Evolutionary conservation across 495 filamentous ascomycete genomes (phyloP).

Genomic region (Xylaria grammica): DNA sequence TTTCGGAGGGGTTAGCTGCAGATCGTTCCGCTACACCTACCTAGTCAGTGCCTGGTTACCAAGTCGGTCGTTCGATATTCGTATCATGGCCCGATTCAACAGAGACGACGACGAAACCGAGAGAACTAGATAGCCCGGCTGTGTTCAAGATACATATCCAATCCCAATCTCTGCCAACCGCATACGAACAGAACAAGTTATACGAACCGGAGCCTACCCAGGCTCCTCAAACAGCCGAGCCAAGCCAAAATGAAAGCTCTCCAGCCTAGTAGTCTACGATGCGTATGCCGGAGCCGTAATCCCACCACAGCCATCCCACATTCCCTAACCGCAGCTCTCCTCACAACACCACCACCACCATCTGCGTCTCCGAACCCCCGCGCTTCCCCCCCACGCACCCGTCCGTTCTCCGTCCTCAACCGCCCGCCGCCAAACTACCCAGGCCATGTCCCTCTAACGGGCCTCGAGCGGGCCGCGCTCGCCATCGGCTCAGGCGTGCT

Average conservation of each 20-base stretch:
- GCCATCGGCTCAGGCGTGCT: constrained; percentile 83
- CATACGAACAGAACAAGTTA: background rate
- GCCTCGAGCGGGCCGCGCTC: constrained; percentile 73
- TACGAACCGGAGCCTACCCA: no score
- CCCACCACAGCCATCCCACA: background rate
- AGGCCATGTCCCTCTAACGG: constrained; percentile 88
- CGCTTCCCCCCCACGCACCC: background rate
- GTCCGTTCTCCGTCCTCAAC: constrained; percentile 73
- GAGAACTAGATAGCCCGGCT: no score
- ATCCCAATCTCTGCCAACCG: background rate
- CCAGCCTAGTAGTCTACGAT: constrained; percentile 1
- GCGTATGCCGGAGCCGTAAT: constrained; percentile 10
- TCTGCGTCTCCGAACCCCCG: background rate
- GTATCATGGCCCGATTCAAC: background rate
- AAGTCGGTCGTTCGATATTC: constrained; percentile 6
- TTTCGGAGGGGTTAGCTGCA: no score
- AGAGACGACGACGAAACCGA: background rate
- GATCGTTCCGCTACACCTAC: no score
- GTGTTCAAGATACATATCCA: no score
- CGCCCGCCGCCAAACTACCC: constrained; percentile 86
- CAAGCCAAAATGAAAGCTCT: constrained; percentile 18
- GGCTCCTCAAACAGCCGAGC: background rate
- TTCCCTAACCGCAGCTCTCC: background rate
- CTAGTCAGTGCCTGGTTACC: background rate
- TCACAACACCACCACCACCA: background rate